phyloP scores from a whole-genome alignment of 768 basidiomycete species.

The Trametes punicea region DNA sequence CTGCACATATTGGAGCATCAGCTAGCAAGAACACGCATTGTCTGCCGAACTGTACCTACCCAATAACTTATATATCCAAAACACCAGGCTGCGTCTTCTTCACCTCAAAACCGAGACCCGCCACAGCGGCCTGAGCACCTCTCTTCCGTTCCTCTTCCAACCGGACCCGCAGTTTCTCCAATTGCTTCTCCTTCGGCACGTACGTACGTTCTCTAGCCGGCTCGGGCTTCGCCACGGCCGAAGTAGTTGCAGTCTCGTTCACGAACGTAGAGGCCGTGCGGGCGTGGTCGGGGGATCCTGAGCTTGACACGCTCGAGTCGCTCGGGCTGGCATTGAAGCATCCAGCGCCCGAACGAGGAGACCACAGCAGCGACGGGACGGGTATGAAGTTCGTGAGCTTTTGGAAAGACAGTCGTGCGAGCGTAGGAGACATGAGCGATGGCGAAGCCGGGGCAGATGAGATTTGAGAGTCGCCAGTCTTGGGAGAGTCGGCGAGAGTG shows the following conservation, averaged over 20 bases:
- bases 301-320: constrained; percentile 15
- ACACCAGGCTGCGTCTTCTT: constrained; percentile 12
- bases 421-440: constrained; percentile 46
- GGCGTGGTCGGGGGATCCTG: constrained; percentile 6
- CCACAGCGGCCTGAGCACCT: constrained; percentile 1
- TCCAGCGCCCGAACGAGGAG: constrained; percentile 21
- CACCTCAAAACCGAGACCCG: constrained; percentile 12
- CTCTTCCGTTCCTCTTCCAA: constrained; percentile 40
- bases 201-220: constrained; percentile 34
- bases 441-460: constrained; percentile 43
- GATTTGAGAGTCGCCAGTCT: constrained; percentile 24
- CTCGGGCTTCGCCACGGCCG: constrained; percentile 2
- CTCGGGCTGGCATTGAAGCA: constrained; percentile 23
- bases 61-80: constrained; percentile 22
- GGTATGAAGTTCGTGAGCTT: constrained; percentile 60
- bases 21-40: no score
- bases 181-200: constrained; percentile 63
- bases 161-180: constrained; percentile 57
- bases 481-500: constrained; percentile 9
- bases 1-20: neutral
- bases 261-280: constrained; percentile 13
- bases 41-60: neutral
- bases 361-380: constrained; percentile 38
- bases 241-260: constrained; percentile 7
- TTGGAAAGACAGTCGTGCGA: constrained; percentile 58